phyloP scores from a whole-genome alignment of 331 rosid genomes.

The Pyracantha coccinea region DNA sequence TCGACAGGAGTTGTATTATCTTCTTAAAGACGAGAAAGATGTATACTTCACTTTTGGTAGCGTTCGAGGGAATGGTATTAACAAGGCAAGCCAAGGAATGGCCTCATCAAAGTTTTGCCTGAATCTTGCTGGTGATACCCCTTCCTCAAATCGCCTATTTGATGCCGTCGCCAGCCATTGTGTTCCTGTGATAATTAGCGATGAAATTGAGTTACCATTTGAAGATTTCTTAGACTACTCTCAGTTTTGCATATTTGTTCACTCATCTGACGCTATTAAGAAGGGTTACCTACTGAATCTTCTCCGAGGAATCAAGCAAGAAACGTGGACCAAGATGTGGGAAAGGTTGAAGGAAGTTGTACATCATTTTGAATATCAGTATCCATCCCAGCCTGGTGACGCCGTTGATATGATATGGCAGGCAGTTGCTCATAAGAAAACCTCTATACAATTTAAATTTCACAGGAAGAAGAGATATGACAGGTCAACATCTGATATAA shows the following conservation, averaged over 20 bases:
- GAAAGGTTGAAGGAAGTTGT: slow-evolving; percentile 62
- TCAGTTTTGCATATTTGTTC: slow-evolving; percentile 63
- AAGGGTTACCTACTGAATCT: slow-evolving; percentile 63
- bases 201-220: slow-evolving; percentile 83
- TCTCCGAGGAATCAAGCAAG: slow-evolving; percentile 48
- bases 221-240: slow-evolving; percentile 88
- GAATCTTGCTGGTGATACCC: slow-evolving; percentile 93
- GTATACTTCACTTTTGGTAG: slow-evolving; percentile 75
- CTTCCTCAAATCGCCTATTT: slow-evolving; percentile 87
- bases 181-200: slow-evolving; percentile 88
- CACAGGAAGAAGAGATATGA: slow-evolving; percentile 58
- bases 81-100: slow-evolving; percentile 76
- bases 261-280: slow-evolving; percentile 49
- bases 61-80: slow-evolving; percentile 56
- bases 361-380: slow-evolving; percentile 66
- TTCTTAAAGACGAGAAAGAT: slow-evolving; percentile 80
- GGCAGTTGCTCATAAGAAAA: slow-evolving; percentile 54
- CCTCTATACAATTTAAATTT: slow-evolving; percentile 26
- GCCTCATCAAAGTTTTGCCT: slow-evolving; percentile 82
- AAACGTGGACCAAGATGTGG: slow-evolving; percentile 84
- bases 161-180: slow-evolving; percentile 92
- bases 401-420: slow-evolving; percentile 88
- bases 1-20: slow-evolving; percentile 84
- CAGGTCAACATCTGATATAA: slow-evolving; percentile 35
- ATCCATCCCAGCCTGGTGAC: slow-evolving; percentile 81